Evolutionary conservation across 2,329 filamentous ascomycete species (phyloP), one percentile per base, ranked within the genome.

Genomic region (Pleomassaria siparia): DNA sequence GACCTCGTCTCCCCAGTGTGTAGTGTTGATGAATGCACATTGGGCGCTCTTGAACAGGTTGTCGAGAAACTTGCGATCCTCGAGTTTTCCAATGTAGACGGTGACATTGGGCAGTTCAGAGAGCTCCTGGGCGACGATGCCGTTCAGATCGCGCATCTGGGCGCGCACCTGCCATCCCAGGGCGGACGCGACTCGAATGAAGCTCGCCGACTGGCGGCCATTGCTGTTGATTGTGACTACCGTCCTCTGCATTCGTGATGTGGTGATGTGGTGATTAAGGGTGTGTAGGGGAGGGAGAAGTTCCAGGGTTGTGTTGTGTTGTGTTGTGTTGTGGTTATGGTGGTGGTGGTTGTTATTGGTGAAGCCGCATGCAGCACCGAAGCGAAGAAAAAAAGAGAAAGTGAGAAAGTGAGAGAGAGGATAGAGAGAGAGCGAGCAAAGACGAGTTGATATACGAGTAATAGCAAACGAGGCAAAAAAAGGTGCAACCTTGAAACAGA

Each of bases 21-120:
- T 95, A 33, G 94, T 99, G 76, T 99, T 99, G 76, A 97, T 91
- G 72, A 97, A 99, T 50, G 94, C 94, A 43, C 95, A 80, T 60
- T 95, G 87, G 18, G 89, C 87, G 52, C 89, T 90, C 29, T 80
- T 77, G 78, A 97, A 97, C 16, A 97, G 80, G 56, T 87, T 80
- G 44, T 82, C 79, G 64, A 96, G 87, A 56, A 96, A 77, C 59
- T 85, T 80, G 67, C 90, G 89, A 63, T 92, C 83, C 53, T 87
- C 81, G 53, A 87, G 63, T 67, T 82, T 54, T 70, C 88, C 76
- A 78, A 87, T 73, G 75, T 84, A 74, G 41, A 86, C 80, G 42
- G 87, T 88, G 62, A 95, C 87, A 72, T 95, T 95, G 43, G 89
- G 86, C 47, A 96, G 84, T 28, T 80, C 81, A 26, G 85, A 82